Percentiles rank a stretch among this genome's conserved stretches.
Evolutionary conservation across 169 alveolate genomes (phyloP).

Genomic region (Sarcocystis neurona): DNA sequence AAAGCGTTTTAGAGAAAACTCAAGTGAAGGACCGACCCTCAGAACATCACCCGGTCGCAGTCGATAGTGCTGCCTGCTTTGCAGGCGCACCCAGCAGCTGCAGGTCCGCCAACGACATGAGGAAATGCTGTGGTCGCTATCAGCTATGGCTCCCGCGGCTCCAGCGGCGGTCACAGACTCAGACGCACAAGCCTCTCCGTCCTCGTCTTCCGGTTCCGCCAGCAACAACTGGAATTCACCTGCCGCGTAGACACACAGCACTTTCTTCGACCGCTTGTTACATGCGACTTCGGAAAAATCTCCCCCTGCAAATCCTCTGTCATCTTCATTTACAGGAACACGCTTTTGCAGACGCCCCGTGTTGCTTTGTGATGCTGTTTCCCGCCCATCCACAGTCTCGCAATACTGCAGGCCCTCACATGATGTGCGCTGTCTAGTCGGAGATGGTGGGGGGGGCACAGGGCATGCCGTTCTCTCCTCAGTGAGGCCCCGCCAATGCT

Average conservation of each 20-base stretch:
- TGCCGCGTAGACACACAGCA: neutral
- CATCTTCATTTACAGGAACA: neutral
- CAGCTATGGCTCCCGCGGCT: neutral
- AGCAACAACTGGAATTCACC: constrained; percentile 11
- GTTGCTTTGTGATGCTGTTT: too few species aligned
- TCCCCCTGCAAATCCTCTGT: neutral
- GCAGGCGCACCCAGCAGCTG: neutral
- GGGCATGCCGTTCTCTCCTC: too few species aligned
- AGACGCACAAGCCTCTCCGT: neutral
- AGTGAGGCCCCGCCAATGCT: too few species aligned
- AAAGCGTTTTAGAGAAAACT: constrained; percentile 29
- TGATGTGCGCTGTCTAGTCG: too few species aligned
- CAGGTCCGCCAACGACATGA: neutral
- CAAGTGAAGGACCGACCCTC: neutral
- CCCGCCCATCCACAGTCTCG: too few species aligned
- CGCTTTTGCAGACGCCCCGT: neutral
- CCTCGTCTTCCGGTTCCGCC: neutral
- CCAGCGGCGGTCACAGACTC: neutral
- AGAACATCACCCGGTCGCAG: neutral
- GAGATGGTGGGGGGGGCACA: too few species aligned
- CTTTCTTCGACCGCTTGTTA: neutral
- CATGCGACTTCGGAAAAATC: neutral
- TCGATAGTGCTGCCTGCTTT: neutral
- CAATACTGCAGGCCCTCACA: too few species aligned
- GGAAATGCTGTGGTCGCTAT: too few species aligned